Evolutionary conservation across 805 yeast species (phyloP).

Genomic region (Myxozyma melibiosi): DNA sequence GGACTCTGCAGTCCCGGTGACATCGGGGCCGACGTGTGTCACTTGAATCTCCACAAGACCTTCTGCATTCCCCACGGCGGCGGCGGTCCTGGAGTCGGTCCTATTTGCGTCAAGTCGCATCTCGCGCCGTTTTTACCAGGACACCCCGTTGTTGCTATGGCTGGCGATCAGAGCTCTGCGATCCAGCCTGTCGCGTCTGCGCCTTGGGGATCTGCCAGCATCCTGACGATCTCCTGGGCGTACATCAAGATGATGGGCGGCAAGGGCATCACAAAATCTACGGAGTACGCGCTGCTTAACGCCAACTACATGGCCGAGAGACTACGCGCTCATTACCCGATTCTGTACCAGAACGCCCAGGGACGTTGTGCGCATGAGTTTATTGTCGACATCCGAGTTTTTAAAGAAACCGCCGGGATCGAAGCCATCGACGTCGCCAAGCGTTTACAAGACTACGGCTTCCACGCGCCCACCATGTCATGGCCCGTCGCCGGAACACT

Average conservation of each 20-base stretch:
- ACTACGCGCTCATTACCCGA: constrained; percentile 67
- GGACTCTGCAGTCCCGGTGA: constrained; percentile 98
- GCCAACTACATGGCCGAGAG: constrained; percentile 93
- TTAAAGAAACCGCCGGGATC: constrained; percentile 68
- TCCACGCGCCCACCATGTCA: constrained; percentile 98
- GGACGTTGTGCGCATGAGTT: constrained; percentile 96
- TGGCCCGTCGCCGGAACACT: constrained; percentile 98
- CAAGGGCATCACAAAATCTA: constrained; percentile 78
- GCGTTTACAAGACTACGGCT: constrained; percentile 95
- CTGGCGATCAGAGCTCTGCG: constrained; percentile 47
- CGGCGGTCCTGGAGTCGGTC: constrained; percentile 99
- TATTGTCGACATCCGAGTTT: constrained; percentile 85
- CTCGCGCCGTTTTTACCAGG: constrained; percentile 79
- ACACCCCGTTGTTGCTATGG: constrained; percentile 64
- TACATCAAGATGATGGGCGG: constrained; percentile 95
- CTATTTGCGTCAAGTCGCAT: constrained; percentile 88
- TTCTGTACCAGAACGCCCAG: constrained; percentile 67
- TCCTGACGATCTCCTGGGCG: constrained; percentile 90
- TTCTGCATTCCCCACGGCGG: constrained; percentile 99
- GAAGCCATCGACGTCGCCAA: constrained; percentile 98
- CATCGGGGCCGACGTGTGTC: constrained; percentile 97
- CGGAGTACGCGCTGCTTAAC: constrained; percentile 86
- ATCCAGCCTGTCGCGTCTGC: constrained; percentile 87
- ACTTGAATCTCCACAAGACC: constrained; percentile 93
- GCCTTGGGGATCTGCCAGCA: constrained; percentile 93